Base-by-base conservation (phyloP, 257 asterid genomes). In the Solanum medicagineum region DNA sequence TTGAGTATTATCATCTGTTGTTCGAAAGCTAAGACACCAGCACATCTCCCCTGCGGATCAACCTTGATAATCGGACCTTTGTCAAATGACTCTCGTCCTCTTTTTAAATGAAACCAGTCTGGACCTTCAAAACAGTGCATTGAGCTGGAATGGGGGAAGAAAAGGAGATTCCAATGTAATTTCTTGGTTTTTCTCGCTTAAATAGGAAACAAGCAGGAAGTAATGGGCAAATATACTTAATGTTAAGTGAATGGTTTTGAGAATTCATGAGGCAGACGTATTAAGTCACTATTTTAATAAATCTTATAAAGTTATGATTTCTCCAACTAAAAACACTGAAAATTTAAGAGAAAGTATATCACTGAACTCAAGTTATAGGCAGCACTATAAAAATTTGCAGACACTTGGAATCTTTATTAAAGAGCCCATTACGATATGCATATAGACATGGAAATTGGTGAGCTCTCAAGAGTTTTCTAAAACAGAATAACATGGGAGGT, bases 81-180 rank as follows among this genome's bases (percentile, higher is more conserved):
- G 56, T 94, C 87, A 89, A 95, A 97, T 87, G 88, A 87, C 91
- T 95, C 98, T 87, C 95, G 90, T 84, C 99, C 99, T 92, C 97
- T 94, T 92, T 91, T 94, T 89, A 97, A 81, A 88, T 95, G 92
- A 83, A 90, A 80, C 99, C 99, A 97, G 56, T 97, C 96, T 57
- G 99, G 97, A 83, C 97, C 99, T 92, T 97, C 99, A 73, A 97
- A 97, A 92, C 97, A 97, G 89, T 97, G 99, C 99, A 97, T 91
- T 82, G 99, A 97, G 89, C 99, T 97, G 94, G 53, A 90, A 88
- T 85, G 87, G 80, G 69, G 81, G 87, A 84, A 71, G 49, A 81
- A 70, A 84, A 24, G 83, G 84, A 49, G 82, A 42, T 66, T 74
- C 60, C 36, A 45, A 85, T 80, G 81, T 75, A 79, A 47, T 51